These are phyloP conservation scores for Themeda triandra DNA, from an alignment of 176 grass and related monocot genomes.

Conservation along the genomic window DNA sequence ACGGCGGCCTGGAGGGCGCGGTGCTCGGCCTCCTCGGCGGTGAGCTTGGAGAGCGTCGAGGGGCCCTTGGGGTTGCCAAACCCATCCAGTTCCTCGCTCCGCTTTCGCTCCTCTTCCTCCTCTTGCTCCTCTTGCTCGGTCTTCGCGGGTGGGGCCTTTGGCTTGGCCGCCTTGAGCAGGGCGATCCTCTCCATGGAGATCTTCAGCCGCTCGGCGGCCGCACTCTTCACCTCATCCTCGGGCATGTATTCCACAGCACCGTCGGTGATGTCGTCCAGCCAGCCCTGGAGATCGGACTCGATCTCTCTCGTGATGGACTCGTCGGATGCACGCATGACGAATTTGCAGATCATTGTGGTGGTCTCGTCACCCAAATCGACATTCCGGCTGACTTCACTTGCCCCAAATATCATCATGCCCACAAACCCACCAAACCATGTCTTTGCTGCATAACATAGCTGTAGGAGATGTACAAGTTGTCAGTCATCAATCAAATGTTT, in stretches of 20 bases:
- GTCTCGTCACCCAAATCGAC: conserved; percentile 95
- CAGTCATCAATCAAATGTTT: not conserved
- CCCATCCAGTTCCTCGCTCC: conserved; percentile 52
- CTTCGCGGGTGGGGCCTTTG: conserved; percentile 54
- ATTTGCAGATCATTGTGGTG: conserved; percentile 99
- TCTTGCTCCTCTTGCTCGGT: conserved; percentile 53
- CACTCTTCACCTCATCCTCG: conserved; percentile 84
- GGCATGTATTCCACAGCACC: conserved; percentile 86
- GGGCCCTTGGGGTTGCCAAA: conserved; percentile 83
- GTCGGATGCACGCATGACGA: conserved; percentile 83
- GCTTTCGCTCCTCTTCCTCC: conserved; percentile 70
- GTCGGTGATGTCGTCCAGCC: conserved; percentile 90
- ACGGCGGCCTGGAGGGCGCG: conserved; percentile 90
- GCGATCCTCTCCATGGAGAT: conserved; percentile 90
- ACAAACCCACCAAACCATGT: conserved; percentile 99
- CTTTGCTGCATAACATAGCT: conserved; percentile 90
- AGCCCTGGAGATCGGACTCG: conserved; percentile 83
- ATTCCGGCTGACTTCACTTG: conserved; percentile 94
- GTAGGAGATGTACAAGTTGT: conserved; percentile 4
- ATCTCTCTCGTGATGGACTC: conserved; percentile 88
- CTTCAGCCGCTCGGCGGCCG: conserved; percentile 66
- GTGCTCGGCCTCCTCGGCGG: conserved; percentile 86
- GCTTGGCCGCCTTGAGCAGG: conserved; percentile 85
- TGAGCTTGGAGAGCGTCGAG: conserved; percentile 77
- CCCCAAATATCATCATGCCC: conserved; percentile 98